Percentiles rank a stretch among this genome's conserved stretches.
phyloP scores from a whole-genome alignment of 2,329 filamentous ascomycete genomes.

The Cladophialophora chaetospira region DNA sequence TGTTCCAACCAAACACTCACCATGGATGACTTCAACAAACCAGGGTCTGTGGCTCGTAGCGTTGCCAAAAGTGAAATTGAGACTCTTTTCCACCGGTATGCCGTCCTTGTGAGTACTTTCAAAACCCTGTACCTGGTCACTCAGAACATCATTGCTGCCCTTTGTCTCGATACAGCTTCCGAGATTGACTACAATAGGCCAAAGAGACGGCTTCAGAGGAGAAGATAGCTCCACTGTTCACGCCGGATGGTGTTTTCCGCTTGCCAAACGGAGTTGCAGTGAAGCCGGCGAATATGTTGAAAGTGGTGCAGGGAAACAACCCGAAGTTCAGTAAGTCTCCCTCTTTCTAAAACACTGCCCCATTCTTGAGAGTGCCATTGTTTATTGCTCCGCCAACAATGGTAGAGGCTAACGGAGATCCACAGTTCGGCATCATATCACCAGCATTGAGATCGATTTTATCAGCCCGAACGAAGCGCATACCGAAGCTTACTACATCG shows the following conservation, averaged over 20 bases:
- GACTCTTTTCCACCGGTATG: conserved; percentile 10
- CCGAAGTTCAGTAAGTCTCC: conserved; percentile 13
- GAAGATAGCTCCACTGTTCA: background rate
- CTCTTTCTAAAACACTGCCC: too few species aligned
- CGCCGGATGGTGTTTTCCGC: background rate
- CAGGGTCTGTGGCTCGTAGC: background rate
- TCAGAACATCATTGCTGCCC: too few species aligned
- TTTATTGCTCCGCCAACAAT: too few species aligned
- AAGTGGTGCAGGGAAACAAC: conserved; percentile 1
- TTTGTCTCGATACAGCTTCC: too few species aligned
- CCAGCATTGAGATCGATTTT: conserved; percentile 14
- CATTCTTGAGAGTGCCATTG: too few species aligned
- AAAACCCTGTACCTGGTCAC: too few species aligned
- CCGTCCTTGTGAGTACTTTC: too few species aligned
- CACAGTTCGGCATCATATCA: conserved; percentile 15
- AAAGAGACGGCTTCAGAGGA: background rate
- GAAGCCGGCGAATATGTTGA: background rate
- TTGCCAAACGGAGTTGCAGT: conserved; percentile 8
- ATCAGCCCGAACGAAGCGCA: background rate
- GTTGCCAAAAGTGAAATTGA: conserved; percentile 14
- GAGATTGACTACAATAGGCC: too few species aligned
- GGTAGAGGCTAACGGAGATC: too few species aligned
- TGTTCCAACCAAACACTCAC: too few species aligned
- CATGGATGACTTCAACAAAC: background rate
- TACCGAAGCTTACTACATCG: conserved; percentile 1